Evolutionary conservation across 192 early-diverging fungal genomes (phyloP).

Genomic region (Chytriomyces sp.): DNA sequence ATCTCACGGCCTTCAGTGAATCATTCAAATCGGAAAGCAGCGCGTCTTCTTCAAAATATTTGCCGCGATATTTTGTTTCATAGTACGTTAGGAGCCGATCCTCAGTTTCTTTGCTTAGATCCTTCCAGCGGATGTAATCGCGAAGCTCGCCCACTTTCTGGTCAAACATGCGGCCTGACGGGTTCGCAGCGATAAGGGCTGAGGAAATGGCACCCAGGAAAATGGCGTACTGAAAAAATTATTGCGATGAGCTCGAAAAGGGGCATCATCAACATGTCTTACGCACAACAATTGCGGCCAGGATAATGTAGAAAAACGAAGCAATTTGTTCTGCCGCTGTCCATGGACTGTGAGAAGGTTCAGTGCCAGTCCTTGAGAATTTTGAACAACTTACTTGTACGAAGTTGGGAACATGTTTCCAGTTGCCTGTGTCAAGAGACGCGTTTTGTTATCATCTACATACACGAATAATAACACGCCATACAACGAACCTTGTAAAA

Average conservation of each 20-base stretch:
- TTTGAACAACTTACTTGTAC: too few species aligned
- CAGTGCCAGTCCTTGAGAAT: too few species aligned
- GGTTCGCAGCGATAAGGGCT: constrained; percentile 27
- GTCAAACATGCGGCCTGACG: constrained; percentile 32
- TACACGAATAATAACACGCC: too few species aligned
- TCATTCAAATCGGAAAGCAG: constrained; percentile 37
- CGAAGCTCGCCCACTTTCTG: constrained; percentile 44
- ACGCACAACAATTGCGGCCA: constrained; percentile 5
- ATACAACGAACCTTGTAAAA: too few species aligned
- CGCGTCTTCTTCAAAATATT: constrained; percentile 51
- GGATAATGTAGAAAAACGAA: background rate
- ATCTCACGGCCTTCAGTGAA: too few species aligned
- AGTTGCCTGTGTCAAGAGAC: too few species aligned
- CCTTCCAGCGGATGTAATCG: constrained; percentile 53
- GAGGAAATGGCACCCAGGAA: constrained; percentile 39
- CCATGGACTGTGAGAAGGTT: background rate
- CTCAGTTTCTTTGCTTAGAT: constrained; percentile 22
- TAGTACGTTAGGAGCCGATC: constrained; percentile 42
- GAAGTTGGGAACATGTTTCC: too few species aligned
- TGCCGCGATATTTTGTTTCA: constrained; percentile 51
- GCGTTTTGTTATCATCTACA: too few species aligned
- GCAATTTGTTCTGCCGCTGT: constrained; percentile 5
- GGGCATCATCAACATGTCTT: too few species aligned
- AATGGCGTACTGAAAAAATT: too few species aligned
- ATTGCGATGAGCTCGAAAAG: too few species aligned